Base-by-base conservation (phyloP, 352 stramenopile genomes). In the Globisporangium nunn region DNA sequence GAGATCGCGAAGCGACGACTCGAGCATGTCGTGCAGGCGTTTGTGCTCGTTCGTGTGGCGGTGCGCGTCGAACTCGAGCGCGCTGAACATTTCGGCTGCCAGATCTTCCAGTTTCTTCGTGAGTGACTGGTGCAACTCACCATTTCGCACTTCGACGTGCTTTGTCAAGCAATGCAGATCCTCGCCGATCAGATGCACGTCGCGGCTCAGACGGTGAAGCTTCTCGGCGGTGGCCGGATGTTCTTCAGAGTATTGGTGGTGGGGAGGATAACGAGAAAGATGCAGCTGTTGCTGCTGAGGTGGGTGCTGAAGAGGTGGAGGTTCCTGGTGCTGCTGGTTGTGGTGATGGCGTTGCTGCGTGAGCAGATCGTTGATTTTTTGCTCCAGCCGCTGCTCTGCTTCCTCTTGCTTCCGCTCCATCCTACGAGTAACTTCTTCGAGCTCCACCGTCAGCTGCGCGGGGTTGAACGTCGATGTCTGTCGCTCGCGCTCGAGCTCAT, bases 11-110 rank as follows among this genome's bases (percentile, higher is more conserved):
- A 54, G 14, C 12, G 35, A 6, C 6, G 81, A 40, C 33, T 54
- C 50, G 7, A 45, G 17, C 10, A 45, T n/a, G n/a, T 68, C 64
- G 3, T 63, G 63, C 6, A 81, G 46, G 8, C 71, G 70, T n/a
- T 55, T 65, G 52, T 82, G 85, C 47, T 81, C 72, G 11, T 57
- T 63, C 14, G 60, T 56, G 59, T 87, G 74, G 47, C 64, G 60
- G 18, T 52, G 54, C 11, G 74, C 75, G 54, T 87, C 72, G 40
- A 71, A 67, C 17, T 60, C 48, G 2, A 87, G 54, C 5, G 71
- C 62, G 35, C 63, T 59, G 61, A 84, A 84, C 45, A 87, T 2
- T 49, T 81, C 62, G 3, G 60, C 63, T 15, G 65, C 66, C 0
- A 83, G 50, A 2, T 80, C 71, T 18, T 66, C 46, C 1, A 85